Evolutionary conservation across 768 basidiomycete genomes (phyloP).

Genomic region (Phylloporus scabripes): DNA sequence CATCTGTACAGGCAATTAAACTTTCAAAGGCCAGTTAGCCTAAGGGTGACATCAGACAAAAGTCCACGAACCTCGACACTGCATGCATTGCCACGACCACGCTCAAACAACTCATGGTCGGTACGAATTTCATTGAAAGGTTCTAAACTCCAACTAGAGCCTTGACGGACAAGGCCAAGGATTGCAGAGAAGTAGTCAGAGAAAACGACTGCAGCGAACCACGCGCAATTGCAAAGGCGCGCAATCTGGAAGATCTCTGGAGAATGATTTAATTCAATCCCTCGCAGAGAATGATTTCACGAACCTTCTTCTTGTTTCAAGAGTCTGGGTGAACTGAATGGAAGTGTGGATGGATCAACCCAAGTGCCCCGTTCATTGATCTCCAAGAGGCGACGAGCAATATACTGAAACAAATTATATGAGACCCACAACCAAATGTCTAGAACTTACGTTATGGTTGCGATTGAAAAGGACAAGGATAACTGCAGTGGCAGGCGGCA

Average conservation of each 20-base stretch:
- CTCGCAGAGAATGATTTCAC: neutral
- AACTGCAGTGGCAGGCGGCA: constrained; percentile 72
- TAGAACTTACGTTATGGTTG: constrained; percentile 71
- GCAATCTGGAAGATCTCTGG: constrained; percentile 79
- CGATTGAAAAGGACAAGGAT: constrained; percentile 83
- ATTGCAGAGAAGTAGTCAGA: constrained; percentile 81
- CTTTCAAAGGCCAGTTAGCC: constrained; percentile 30
- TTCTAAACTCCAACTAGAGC: constrained; percentile 70
- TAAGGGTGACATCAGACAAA: neutral
- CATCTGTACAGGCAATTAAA: constrained; percentile 84
- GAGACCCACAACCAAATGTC: neutral
- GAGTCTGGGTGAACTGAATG: constrained; percentile 31
- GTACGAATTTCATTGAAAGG: constrained; percentile 72
- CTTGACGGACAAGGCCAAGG: constrained; percentile 70
- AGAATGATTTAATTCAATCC: constrained; percentile 12
- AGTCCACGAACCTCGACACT: constrained; percentile 62
- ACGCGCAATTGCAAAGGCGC: constrained; percentile 70
- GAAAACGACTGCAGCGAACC: constrained; percentile 76
- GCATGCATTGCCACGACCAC: constrained; percentile 76
- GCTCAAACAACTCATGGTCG: constrained; percentile 59
- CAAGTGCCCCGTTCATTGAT: constrained; percentile 75
- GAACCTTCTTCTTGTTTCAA: constrained; percentile 51
- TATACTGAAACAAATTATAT: constrained; percentile 47
- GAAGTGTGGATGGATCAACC: constrained; percentile 46
- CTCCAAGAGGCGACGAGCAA: constrained; percentile 68